A percentile compares a stretch with the other conserved stretches of the same genome.
These are phyloP conservation scores for Thalassiosira mediterranea DNA, from an alignment of 352 stramenopile species.

Conservation along the genomic window DNA sequence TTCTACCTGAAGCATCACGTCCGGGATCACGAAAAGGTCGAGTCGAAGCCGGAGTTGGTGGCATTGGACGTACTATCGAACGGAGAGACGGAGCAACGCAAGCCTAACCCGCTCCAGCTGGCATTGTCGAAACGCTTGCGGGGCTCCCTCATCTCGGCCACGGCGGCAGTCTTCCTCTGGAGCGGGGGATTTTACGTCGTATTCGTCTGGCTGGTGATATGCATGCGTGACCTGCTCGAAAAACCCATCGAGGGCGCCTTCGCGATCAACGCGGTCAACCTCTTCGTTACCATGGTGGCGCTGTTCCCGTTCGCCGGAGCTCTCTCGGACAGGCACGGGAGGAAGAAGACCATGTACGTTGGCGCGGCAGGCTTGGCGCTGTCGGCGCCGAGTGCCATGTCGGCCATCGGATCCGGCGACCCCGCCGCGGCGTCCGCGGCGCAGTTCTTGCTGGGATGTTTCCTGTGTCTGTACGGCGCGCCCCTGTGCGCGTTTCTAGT, in stretches of 20 bases:
- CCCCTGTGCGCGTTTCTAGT: slow-evolving; percentile 40
- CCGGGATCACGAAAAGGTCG: slow-evolving; percentile 15
- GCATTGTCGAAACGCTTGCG: slow-evolving; percentile 15
- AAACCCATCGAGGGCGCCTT: slow-evolving; percentile 38
- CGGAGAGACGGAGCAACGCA: no score
- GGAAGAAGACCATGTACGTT: slow-evolving; percentile 28
- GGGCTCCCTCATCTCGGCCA: slow-evolving; percentile 24
- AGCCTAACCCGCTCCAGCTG: slow-evolving; percentile 17
- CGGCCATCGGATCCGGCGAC: background rate
- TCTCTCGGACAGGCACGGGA: slow-evolving; percentile 26
- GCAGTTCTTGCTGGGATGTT: slow-evolving; percentile 34
- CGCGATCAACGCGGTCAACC: slow-evolving; percentile 20
- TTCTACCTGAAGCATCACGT: slow-evolving; percentile 36
- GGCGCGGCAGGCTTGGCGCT: slow-evolving; percentile 18
- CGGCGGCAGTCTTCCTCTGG: slow-evolving; percentile 26
- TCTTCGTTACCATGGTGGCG: slow-evolving; percentile 29
- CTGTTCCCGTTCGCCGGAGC: slow-evolving; percentile 36
- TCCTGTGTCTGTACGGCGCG: slow-evolving; percentile 28
- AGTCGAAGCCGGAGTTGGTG: no score
- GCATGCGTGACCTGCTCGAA: slow-evolving; percentile 34
- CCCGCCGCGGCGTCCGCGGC: slow-evolving; percentile 5
- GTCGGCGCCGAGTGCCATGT: slow-evolving; percentile 16
- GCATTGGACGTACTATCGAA: no score
- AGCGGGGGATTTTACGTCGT: slow-evolving; percentile 41
- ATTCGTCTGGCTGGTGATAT: slow-evolving; percentile 51